A percentile compares a stretch with the other conserved stretches of the same genome.
Conservation (phyloP, 2,329 filamentous ascomycete species). For the Neopestalotiopsis clavispora region DNA sequence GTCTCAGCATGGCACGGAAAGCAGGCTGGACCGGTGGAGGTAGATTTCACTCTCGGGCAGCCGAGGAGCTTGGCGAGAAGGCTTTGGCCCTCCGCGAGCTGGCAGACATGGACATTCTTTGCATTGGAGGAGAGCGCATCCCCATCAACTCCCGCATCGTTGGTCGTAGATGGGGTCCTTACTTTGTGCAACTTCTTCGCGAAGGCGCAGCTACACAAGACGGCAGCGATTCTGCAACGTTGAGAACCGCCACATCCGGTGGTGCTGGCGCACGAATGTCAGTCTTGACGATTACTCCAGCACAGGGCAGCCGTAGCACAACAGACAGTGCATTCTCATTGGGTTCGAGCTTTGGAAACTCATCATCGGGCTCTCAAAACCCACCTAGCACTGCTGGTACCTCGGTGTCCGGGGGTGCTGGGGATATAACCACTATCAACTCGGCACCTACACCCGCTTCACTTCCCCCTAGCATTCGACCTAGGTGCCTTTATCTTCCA, state of each 20-base stretch:
- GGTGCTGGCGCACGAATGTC: slow-evolving; percentile 73
- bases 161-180: slow-evolving; percentile 89
- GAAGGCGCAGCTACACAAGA: slow-evolving; percentile 78
- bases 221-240: slow-evolving; percentile 75
- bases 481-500: slow-evolving; percentile 87
- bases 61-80: slow-evolving; percentile 84
- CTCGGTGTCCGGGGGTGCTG: slow-evolving; percentile 43
- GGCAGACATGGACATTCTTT: slow-evolving; percentile 95
- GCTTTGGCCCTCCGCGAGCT: slow-evolving; percentile 82
- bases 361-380: slow-evolving; percentile 44
- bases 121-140: slow-evolving; percentile 87
- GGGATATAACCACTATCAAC: slow-evolving; percentile 56
- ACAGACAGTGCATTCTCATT: slow-evolving; percentile 54
- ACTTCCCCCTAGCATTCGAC: slow-evolving; percentile 68
- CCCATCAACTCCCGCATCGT: slow-evolving; percentile 92
- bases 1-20: slow-evolving; percentile 61
- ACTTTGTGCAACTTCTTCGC: slow-evolving; percentile 89
- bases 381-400: slow-evolving; percentile 51
- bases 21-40: slow-evolving; percentile 74
- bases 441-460: slow-evolving; percentile 61
- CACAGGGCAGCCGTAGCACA: slow-evolving; percentile 53
- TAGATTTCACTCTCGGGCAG: slow-evolving; percentile 74
- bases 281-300: slow-evolving; percentile 80
- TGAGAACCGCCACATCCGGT: slow-evolving; percentile 67
- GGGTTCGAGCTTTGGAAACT: slow-evolving; percentile 43